Percentiles rank a stretch among this genome's conserved stretches.
Evolutionary conservation across 805 yeast species (phyloP).

Genomic region (Candida pseudoglaebosa): DNA sequence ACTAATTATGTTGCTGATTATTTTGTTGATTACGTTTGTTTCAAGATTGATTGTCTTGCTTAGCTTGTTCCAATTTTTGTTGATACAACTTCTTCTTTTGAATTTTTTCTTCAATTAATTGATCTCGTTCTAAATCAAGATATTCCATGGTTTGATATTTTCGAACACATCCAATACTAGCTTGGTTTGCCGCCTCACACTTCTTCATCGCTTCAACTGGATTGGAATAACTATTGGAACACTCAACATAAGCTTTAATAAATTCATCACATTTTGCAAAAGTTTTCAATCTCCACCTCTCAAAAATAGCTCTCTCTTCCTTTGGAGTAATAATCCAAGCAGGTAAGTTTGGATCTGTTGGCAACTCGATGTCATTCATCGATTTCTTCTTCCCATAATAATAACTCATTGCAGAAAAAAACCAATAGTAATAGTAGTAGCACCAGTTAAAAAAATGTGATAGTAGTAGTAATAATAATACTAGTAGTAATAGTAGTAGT

Average conservation of each 20-base stretch:
- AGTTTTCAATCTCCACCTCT: constrained; percentile 63
- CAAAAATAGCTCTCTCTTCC: constrained; percentile 71
- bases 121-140: constrained; percentile 67
- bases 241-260: constrained; percentile 66
- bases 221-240: constrained; percentile 54
- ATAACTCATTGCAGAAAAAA: constrained; percentile 28
- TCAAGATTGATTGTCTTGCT: neutral
- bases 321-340: constrained; percentile 73
- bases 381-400: constrained; percentile 24
- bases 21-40: no score
- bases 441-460: no score
- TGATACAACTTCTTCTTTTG: constrained; percentile 15
- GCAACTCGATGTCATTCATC: constrained; percentile 35
- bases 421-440: no score
- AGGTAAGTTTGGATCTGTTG: constrained; percentile 51
- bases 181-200: constrained; percentile 56
- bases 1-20: no score
- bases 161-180: constrained; percentile 61
- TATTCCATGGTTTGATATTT: constrained; percentile 57
- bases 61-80: constrained; percentile 5
- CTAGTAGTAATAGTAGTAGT: no score
- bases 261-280: constrained; percentile 63
- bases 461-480: no score
- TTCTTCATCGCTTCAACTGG: constrained; percentile 63
- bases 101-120: constrained; percentile 54